Conservation (phyloP, 305 asterid species). For the Plantago coronopus region DNA sequence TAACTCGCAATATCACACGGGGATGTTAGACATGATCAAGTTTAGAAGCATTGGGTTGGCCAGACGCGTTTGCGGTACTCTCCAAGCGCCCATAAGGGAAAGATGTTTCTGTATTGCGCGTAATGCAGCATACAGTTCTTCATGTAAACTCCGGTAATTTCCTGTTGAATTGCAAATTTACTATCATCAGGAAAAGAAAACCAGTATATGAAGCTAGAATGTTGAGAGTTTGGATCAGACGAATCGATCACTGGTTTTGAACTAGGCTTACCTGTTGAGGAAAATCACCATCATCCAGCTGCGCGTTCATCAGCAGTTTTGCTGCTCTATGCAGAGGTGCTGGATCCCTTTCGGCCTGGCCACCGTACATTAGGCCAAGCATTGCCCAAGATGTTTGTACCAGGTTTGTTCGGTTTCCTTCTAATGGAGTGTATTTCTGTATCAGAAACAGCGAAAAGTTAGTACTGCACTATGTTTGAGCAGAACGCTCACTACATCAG, state of each 20-base stretch:
- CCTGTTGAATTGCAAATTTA: constrained; percentile 30
- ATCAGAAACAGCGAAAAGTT: not conserved
- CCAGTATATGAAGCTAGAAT: not conserved
- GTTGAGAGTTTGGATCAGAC: not conserved
- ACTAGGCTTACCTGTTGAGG: constrained; percentile 61
- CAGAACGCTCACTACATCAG: too few relatives aligned
- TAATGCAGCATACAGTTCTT: constrained; percentile 69
- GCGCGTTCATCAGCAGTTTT: constrained; percentile 66
- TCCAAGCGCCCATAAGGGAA: constrained; percentile 61
- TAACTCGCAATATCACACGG: too few relatives aligned
- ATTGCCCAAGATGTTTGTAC: constrained; percentile 92
- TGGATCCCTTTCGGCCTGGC: constrained; percentile 79
- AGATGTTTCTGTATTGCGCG: constrained; percentile 48
- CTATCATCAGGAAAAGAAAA: not conserved
- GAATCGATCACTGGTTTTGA: too few relatives aligned
- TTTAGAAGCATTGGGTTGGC: constrained; percentile 31
- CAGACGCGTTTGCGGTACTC: constrained; percentile 63
- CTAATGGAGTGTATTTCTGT: constrained; percentile 73
- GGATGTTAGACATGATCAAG: not conserved
- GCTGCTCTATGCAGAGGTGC: constrained; percentile 70
- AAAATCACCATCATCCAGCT: constrained; percentile 72
- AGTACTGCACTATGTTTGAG: too few relatives aligned
- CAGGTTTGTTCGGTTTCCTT: constrained; percentile 63
- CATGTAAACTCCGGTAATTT: constrained; percentile 60
- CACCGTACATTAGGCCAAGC: constrained; percentile 69